A percentile compares a stretch with the other conserved stretches of the same genome.
phyloP scores from a whole-genome alignment of 768 basidiomycete species.

The Mycena latifolia region DNA sequence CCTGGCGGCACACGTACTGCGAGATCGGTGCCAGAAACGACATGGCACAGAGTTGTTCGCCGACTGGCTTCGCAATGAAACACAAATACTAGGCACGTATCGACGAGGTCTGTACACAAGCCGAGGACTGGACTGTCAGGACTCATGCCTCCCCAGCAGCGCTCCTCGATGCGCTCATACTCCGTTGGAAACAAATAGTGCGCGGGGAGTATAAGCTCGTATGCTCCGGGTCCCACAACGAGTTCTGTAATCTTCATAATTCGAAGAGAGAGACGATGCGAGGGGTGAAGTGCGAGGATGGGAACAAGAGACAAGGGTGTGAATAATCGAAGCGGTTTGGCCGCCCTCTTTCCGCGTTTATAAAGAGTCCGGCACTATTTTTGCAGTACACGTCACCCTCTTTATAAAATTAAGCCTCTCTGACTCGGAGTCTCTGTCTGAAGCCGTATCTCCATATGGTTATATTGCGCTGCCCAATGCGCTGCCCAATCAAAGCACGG shows the following conservation, averaged over 20 bases:
- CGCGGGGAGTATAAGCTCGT: background rate
- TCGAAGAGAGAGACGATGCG: too few relatives aligned
- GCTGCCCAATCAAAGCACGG: too few relatives aligned
- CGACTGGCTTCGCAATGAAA: slow-evolving; percentile 19
- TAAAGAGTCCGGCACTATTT: too few relatives aligned
- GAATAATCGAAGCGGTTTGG: too few relatives aligned
- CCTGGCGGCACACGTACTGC: slow-evolving; percentile 4
- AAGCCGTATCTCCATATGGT: too few relatives aligned
- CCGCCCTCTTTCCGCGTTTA: too few relatives aligned
- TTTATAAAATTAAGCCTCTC: too few relatives aligned
- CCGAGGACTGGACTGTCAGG: slow-evolving; percentile 12
- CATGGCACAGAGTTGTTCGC: slow-evolving; percentile 22
- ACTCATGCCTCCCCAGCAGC: slow-evolving; percentile 21
- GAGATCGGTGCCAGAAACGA: slow-evolving; percentile 19
- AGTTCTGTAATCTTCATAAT: slow-evolving; percentile 17
- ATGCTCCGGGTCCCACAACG: slow-evolving; percentile 12
- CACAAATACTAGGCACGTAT: slow-evolving; percentile 24
- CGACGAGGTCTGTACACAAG: slow-evolving; percentile 25
- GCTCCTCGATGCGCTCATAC: slow-evolving; percentile 27
- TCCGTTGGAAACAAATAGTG: slow-evolving; percentile 12
- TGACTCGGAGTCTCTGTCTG: too few relatives aligned
- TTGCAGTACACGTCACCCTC: too few relatives aligned
- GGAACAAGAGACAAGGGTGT: too few relatives aligned
- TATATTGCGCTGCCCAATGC: too few relatives aligned
- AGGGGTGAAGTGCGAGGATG: too few relatives aligned